Evolutionary conservation across 1,139 yeast genomes (phyloP).

Genomic region (Chernovozyma sophiae-reginae): DNA sequence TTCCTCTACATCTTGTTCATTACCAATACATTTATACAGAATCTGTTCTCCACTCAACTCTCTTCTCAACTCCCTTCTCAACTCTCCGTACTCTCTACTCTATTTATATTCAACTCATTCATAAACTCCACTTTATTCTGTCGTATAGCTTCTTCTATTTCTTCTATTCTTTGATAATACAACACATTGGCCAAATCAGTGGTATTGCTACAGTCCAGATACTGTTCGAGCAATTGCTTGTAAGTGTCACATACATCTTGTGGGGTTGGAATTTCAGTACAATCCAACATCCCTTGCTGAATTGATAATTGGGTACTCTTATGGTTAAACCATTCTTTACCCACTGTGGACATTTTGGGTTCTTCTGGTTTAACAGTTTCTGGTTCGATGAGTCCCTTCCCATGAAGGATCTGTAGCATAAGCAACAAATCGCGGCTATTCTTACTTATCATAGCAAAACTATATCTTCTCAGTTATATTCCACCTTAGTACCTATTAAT

Average conservation of each 20-base stretch:
- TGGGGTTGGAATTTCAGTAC: conserved; percentile 12
- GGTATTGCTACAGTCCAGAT: conserved; percentile 17
- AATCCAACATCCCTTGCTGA: conserved; percentile 10
- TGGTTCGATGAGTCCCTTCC: conserved; percentile 19
- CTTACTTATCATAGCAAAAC: conserved; percentile 8
- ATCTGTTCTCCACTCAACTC: no score
- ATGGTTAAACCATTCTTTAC: conserved; percentile 20
- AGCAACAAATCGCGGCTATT: conserved; percentile 20
- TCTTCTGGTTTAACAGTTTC: conserved; percentile 13
- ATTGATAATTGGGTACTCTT: conserved; percentile 17
- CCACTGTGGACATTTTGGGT: conserved; percentile 12
- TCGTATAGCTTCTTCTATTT: conserved; percentile 12
- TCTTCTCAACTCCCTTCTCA: no score
- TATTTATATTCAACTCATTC: conserved; percentile 6
- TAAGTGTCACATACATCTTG: conserved; percentile 15
- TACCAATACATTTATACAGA: no score
- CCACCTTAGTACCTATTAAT: no score
- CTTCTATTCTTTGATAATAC: conserved; percentile 18
- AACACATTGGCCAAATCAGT: conserved; percentile 24
- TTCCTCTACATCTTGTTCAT: no score
- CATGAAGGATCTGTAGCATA: conserved; percentile 22
- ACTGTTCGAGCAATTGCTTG: conserved; percentile 13
- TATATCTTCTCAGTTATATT: no score
- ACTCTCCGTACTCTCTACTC: no score
- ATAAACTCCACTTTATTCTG: conserved; percentile 11